Conservation (phyloP, 306 rosid genomes). For the Dalbergia cultrata region DNA sequence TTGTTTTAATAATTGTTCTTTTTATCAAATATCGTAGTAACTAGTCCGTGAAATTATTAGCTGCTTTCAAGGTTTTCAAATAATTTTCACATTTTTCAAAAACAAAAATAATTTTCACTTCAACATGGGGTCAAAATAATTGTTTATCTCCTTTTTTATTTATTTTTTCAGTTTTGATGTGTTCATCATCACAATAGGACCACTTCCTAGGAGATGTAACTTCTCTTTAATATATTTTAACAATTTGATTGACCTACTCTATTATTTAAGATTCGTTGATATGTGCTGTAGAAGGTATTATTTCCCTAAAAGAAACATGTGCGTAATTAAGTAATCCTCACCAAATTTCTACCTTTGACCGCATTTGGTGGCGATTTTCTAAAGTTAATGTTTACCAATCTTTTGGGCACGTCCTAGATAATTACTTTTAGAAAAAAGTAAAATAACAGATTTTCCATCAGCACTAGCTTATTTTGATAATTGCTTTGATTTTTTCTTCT, state of each 20-base stretch:
- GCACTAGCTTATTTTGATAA: background rate
- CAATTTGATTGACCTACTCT: conserved; percentile 4
- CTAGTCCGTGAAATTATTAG: background rate
- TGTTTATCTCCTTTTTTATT: conserved; percentile 8
- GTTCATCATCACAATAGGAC: conserved; percentile 32
- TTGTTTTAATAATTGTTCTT: background rate
- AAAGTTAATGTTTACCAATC: conserved; percentile 17
- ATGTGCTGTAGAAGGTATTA: background rate
- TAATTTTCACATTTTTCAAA: background rate
- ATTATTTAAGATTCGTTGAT: conserved; percentile 27
- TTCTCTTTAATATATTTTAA: conserved; percentile 9
- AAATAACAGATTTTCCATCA: background rate
- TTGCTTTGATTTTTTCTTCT: background rate
- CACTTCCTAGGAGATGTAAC: conserved; percentile 17
- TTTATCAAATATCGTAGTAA: background rate
- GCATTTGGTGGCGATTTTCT: conserved; percentile 47
- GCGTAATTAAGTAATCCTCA: conserved; percentile 48
- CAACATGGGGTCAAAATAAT: conserved; percentile 11
- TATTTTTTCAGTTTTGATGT: conserved; percentile 1
- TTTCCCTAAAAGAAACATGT: conserved; percentile 42
- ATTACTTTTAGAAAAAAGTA: background rate
- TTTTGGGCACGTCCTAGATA: conserved; percentile 35
- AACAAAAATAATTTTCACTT: conserved; percentile 12
- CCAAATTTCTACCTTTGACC: conserved; percentile 47
- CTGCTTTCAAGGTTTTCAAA: conserved; percentile 25